Evolutionary conservation across 352 stramenopile species (phyloP).

Genomic region (Phytophthora melonis): DNA sequence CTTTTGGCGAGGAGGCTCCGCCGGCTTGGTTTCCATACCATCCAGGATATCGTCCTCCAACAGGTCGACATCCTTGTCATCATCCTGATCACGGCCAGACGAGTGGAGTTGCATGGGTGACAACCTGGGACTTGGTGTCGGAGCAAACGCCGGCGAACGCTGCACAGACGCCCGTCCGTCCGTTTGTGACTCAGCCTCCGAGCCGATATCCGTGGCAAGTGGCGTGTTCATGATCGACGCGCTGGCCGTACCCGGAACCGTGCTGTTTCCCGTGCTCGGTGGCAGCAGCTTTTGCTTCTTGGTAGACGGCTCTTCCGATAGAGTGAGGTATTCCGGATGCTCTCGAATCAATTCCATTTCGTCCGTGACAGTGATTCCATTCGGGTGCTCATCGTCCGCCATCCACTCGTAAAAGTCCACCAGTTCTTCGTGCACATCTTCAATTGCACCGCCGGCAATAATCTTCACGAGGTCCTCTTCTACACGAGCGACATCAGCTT

Average conservation of each 20-base stretch:
- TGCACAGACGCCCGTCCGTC: slow-evolving; percentile 68
- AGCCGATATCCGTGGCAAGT: slow-evolving; percentile 72
- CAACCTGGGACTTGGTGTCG: slow-evolving; percentile 60
- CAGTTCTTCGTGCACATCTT: slow-evolving; percentile 88
- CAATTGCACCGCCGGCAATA: slow-evolving; percentile 71
- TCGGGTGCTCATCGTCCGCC: slow-evolving; percentile 76
- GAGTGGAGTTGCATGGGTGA: slow-evolving; percentile 47
- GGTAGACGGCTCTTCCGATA: slow-evolving; percentile 55
- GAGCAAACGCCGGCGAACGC: slow-evolving; percentile 67
- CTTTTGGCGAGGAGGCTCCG: slow-evolving; percentile 37
- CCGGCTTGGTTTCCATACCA: slow-evolving; percentile 73
- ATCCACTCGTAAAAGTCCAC: slow-evolving; percentile 92
- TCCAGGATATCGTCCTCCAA: slow-evolving; percentile 82
- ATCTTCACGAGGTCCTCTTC: slow-evolving; percentile 89
- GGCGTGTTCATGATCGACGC: slow-evolving; percentile 77
- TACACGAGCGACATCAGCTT: slow-evolving; percentile 83
- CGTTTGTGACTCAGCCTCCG: slow-evolving; percentile 67
- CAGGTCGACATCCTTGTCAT: slow-evolving; percentile 83
- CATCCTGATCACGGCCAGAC: slow-evolving; percentile 42
- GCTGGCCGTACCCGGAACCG: slow-evolving; percentile 40
- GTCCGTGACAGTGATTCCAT: slow-evolving; percentile 77
- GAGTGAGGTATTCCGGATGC: slow-evolving; percentile 81
- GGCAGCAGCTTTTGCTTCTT: slow-evolving; percentile 54
- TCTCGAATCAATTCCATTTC: slow-evolving; percentile 86
- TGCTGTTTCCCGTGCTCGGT: slow-evolving; percentile 24